These are phyloP conservation scores for Cryptococcus floricola DNA, from an alignment of 1,284 basidiomycete genomes.

Conservation along the genomic window DNA sequence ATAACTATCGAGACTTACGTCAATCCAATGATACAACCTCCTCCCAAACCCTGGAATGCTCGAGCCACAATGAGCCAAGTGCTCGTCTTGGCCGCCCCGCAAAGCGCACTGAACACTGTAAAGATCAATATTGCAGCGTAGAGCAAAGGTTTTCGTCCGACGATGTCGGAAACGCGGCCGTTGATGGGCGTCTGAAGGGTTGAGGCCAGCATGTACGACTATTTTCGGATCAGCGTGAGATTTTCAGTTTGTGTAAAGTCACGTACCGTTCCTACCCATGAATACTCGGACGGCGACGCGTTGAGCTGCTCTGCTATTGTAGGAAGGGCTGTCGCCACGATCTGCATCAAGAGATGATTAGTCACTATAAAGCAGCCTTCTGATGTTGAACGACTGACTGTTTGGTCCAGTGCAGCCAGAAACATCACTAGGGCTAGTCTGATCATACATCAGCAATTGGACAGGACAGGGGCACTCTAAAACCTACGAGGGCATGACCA, in stretches of 20 bases:
- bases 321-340: conserved; percentile 31
- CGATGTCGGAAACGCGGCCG: conserved; percentile 41
- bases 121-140: conserved; percentile 41
- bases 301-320: conserved; percentile 31
- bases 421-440: conserved; percentile 38
- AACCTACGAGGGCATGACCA: conserved; percentile 31
- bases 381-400: conserved; percentile 14
- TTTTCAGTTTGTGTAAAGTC: no score
- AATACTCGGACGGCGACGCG: conserved; percentile 31
- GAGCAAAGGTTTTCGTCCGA: conserved; percentile 43
- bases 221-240: not conserved
- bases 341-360: conserved; percentile 12
- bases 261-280: conserved; percentile 31
- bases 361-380: not conserved
- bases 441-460: conserved; percentile 10
- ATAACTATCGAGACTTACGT: conserved; percentile 22
- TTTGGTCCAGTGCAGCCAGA: conserved; percentile 41
- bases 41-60: conserved; percentile 40
- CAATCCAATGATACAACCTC: conserved; percentile 39
- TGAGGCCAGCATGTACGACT: conserved; percentile 37
- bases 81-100: conserved; percentile 41
- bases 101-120: conserved; percentile 36
- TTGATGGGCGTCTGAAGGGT: conserved; percentile 39
- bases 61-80: conserved; percentile 37
- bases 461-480: not conserved